phyloP scores from a whole-genome alignment of 495 filamentous ascomycete genomes.

The Penicillium ochrochloron region DNA sequence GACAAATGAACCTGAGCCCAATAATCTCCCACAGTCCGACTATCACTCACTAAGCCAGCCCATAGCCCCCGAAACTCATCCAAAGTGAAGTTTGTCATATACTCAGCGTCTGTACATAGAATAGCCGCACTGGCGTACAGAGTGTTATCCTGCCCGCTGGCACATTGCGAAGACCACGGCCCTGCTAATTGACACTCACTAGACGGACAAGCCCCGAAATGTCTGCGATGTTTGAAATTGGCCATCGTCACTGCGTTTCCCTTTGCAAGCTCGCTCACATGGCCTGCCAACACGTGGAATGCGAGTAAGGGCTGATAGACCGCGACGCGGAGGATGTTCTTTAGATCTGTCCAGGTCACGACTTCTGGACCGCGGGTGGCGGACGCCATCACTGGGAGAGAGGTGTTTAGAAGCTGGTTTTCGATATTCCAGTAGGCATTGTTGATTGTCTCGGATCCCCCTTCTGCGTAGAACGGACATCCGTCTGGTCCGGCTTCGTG shows the following conservation, averaged over 20 bases:
- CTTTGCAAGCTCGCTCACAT: slow-evolving; percentile 56
- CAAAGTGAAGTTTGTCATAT: slow-evolving; percentile 42
- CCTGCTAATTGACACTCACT: slow-evolving; percentile 39
- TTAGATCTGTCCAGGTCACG: slow-evolving; percentile 49
- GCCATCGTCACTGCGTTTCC: slow-evolving; percentile 60
- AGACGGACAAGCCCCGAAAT: slow-evolving; percentile 45
- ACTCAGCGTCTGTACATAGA: slow-evolving; percentile 64
- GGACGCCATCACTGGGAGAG: slow-evolving; percentile 49
- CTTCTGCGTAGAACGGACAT: slow-evolving; percentile 50
- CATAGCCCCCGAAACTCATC: slow-evolving; percentile 54
- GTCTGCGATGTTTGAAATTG: slow-evolving; percentile 44
- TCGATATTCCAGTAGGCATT: slow-evolving; percentile 46
- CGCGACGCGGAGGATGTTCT: slow-evolving; percentile 34
- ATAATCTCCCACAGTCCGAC: slow-evolving; percentile 57
- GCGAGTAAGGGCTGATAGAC: slow-evolving; percentile 62
- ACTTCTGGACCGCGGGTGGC: slow-evolving; percentile 44
- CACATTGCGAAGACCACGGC: slow-evolving; percentile 49
- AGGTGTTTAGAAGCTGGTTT: slow-evolving; percentile 43
- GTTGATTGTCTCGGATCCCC: slow-evolving; percentile 45
- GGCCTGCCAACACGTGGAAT: slow-evolving; percentile 60
- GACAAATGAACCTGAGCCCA: slow-evolving; percentile 59
- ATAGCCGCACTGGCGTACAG: slow-evolving; percentile 57
- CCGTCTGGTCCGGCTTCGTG: slow-evolving; percentile 40
- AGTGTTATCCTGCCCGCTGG: slow-evolving; percentile 43
- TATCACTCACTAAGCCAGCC: slow-evolving; percentile 49